These are phyloP conservation scores for Annulohypoxylon truncatum DNA, from an alignment of 2,329 filamentous ascomycete species.

Conservation along the genomic window DNA sequence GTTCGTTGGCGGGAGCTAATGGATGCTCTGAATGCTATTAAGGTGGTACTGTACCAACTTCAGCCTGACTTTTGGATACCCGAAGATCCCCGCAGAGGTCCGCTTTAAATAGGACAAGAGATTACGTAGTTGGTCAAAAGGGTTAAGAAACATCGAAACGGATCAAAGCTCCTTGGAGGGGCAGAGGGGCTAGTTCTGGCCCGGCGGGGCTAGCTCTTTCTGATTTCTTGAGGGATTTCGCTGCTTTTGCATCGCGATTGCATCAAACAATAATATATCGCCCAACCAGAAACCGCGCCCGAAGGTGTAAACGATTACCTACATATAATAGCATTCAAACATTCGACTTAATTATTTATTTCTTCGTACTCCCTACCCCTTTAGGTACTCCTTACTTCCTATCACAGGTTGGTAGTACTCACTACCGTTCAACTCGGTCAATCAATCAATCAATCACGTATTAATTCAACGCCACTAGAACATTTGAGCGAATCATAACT, in stretches of 20 bases:
- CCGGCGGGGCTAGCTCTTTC: constrained; percentile 11
- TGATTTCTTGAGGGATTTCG: constrained; percentile 36
- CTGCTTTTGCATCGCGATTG: constrained; percentile 36
- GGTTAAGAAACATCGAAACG: constrained; percentile 16
- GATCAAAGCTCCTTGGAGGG: constrained; percentile 31
- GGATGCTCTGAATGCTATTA: neutral
- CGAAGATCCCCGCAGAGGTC: constrained; percentile 29
- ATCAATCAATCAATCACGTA: constrained; percentile 26
- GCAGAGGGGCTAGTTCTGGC: constrained; percentile 9
- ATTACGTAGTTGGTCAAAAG: constrained; percentile 37
- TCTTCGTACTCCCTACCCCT: constrained; percentile 6
- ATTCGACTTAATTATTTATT: neutral
- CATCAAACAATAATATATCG: constrained; percentile 18
- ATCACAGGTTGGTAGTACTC: constrained; percentile 18
- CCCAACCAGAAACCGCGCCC: constrained; percentile 26
- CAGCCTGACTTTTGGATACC: constrained; percentile 31
- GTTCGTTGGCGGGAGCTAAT: constrained; percentile 15
- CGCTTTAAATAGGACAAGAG: constrained; percentile 12
- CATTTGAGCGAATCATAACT: constrained; percentile 33
- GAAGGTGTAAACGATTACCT: constrained; percentile 20
- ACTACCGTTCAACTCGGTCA: constrained; percentile 4
- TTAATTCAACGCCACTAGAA: constrained; percentile 19
- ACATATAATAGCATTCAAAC: constrained; percentile 9
- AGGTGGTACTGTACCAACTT: constrained; percentile 16
- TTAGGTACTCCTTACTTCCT: neutral